Evolutionary conservation across 176 grass and related monocot species (phyloP).

Genomic region (Secale cereale): DNA sequence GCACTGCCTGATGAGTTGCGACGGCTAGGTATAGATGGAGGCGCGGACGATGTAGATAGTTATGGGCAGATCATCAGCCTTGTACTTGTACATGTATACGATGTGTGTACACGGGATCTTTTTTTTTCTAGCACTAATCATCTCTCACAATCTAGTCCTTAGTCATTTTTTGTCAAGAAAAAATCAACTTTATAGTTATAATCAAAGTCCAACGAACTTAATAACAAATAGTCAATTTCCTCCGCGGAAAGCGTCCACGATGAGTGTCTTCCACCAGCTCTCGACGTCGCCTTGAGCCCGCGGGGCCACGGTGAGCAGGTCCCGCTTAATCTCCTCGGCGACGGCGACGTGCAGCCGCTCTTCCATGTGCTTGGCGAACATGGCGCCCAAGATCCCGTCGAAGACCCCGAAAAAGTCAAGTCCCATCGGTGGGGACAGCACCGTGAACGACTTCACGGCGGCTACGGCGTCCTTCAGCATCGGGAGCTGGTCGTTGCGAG

Average conservation of each 20-base stretch:
- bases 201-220: too few species aligned
- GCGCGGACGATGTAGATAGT: too few species aligned
- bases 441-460: not conserved
- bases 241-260: not conserved
- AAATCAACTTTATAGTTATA: too few species aligned
- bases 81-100: too few species aligned
- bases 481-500: not conserved
- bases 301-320: not conserved
- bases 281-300: not conserved
- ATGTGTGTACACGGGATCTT: too few species aligned
- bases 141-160: too few species aligned
- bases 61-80: too few species aligned
- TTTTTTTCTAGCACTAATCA: too few species aligned
- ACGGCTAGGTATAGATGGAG: too few species aligned
- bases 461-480: not conserved
- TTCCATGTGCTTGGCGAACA: not conserved
- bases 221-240: too few species aligned
- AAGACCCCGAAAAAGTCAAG: not conserved
- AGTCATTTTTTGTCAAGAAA: too few species aligned
- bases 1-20: too few species aligned
- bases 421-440: not conserved
- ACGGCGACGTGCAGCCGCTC: not conserved
- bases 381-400: not conserved
- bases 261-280: not conserved
- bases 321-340: not conserved